phyloP scores from a whole-genome alignment of 768 basidiomycete genomes.

The Collybia nuda region DNA sequence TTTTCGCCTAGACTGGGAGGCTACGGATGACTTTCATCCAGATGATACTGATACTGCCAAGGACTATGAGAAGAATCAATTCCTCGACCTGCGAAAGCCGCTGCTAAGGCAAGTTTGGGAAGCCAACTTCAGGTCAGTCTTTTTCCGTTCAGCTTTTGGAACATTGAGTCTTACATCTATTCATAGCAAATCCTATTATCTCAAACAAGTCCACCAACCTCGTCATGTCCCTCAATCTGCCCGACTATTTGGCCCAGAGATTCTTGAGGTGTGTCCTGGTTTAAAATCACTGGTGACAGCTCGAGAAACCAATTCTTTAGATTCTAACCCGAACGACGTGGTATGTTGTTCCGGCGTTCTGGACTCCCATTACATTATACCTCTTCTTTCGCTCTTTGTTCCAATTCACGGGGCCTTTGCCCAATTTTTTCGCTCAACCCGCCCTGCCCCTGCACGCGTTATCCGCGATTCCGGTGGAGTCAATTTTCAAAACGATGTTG shows the following conservation, averaged over 20 bases:
- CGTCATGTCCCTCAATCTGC: slow-evolving; percentile 83
- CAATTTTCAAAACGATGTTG: slow-evolving; percentile 50
- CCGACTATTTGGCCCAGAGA: slow-evolving; percentile 78
- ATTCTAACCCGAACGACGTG: slow-evolving; percentile 84
- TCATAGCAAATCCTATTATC: slow-evolving; percentile 89
- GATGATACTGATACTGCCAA: slow-evolving; percentile 80
- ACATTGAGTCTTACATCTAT: slow-evolving; percentile 3
- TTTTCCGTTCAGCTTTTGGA: neutral
- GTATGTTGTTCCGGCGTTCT: slow-evolving; percentile 91
- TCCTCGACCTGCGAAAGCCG: slow-evolving; percentile 87
- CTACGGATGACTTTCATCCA: slow-evolving; percentile 87
- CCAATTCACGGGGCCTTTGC: slow-evolving; percentile 76
- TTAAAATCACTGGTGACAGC: neutral
- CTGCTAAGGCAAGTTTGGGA: slow-evolving; percentile 86
- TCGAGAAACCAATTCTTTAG: slow-evolving; percentile 30
- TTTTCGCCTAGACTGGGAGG: slow-evolving; percentile 76
- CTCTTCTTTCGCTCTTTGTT: slow-evolving; percentile 79
- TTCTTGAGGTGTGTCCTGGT: slow-evolving; percentile 65
- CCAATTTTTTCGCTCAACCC: slow-evolving; percentile 59
- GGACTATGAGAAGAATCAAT: slow-evolving; percentile 88
- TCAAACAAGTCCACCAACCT: slow-evolving; percentile 96
- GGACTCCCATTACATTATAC: slow-evolving; percentile 85
- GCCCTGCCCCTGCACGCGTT: slow-evolving; percentile 51
- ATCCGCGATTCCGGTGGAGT: slow-evolving; percentile 44
- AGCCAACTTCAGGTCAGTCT: slow-evolving; percentile 72